A percentile compares a stretch with the other conserved stretches of the same genome.
Evolutionary conservation across 1,139 yeast genomes (phyloP).

Genomic region (Taiozyma sp.): DNA sequence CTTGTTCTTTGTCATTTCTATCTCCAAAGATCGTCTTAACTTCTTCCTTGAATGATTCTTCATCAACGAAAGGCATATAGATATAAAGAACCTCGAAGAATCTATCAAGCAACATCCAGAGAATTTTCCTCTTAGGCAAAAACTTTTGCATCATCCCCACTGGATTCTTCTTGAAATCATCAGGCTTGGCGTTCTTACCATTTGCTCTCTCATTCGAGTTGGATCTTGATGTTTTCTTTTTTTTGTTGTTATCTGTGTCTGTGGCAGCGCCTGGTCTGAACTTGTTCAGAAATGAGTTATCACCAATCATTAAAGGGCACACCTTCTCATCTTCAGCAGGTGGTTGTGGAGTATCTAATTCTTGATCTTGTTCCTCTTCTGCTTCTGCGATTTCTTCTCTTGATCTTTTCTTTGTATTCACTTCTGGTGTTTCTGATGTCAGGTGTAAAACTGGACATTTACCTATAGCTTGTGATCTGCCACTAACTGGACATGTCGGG

Average conservation of each 20-base stretch:
- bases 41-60: slow-evolving; percentile 29
- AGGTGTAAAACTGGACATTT: slow-evolving; percentile 24
- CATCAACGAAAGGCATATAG: slow-evolving; percentile 39
- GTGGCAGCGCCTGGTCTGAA: not conserved
- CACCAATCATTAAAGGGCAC: slow-evolving; percentile 38
- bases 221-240: slow-evolving; percentile 12
- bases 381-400: not conserved
- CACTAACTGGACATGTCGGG: slow-evolving; percentile 20
- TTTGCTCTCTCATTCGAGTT: slow-evolving; percentile 10
- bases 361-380: slow-evolving; percentile 2
- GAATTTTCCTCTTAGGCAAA: slow-evolving; percentile 32
- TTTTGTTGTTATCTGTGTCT: slow-evolving; percentile 3
- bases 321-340: slow-evolving; percentile 27
- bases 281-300: slow-evolving; percentile 21
- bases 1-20: slow-evolving; percentile 27
- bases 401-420: slow-evolving; percentile 1
- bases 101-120: slow-evolving; percentile 34
- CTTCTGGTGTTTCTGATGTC: not conserved
- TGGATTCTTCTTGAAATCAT: slow-evolving; percentile 21
- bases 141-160: slow-evolving; percentile 35
- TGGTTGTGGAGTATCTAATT: not conserved
- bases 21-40: slow-evolving; percentile 29
- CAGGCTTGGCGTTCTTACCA: slow-evolving; percentile 9
- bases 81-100: slow-evolving; percentile 35
- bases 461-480: slow-evolving; percentile 10